Conservation (phyloP, 2,329 filamentous ascomycete genomes). For the Ciborinia camelliae region DNA sequence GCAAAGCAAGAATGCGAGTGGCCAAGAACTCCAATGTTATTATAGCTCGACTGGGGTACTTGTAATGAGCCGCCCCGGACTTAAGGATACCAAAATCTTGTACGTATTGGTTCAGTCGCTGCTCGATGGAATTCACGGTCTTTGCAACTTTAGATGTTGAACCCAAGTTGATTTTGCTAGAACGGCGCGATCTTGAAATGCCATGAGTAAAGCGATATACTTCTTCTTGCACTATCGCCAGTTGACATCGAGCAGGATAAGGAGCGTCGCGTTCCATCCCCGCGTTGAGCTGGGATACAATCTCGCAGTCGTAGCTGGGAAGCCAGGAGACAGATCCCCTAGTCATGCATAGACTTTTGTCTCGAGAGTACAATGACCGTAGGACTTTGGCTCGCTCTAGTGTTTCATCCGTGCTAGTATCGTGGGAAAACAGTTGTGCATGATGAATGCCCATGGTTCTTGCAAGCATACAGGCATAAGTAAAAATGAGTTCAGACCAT, state of each 20-base stretch:
- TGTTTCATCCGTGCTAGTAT: slow-evolving; percentile 3
- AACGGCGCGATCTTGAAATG: too few relatives aligned
- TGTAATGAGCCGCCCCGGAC: background rate
- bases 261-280: background rate
- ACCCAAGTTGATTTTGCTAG: too few relatives aligned
- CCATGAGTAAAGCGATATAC: background rate
- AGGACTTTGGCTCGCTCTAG: slow-evolving; percentile 18
- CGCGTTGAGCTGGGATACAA: background rate
- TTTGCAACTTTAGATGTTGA: too few relatives aligned
- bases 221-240: slow-evolving; percentile 6
- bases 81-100: background rate
- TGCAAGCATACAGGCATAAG: slow-evolving; percentile 18
- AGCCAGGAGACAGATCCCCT: slow-evolving; percentile 18
- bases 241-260: background rate
- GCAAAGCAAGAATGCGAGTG: slow-evolving; percentile 17
- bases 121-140: background rate
- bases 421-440: slow-evolving; percentile 14
- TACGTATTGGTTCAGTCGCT: background rate
- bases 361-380: slow-evolving; percentile 9
- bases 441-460: slow-evolving; percentile 15
- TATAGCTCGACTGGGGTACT: background rate
- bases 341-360: slow-evolving; percentile 19
- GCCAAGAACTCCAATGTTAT: slow-evolving; percentile 12
- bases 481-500: slow-evolving; percentile 18
- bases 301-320: slow-evolving; percentile 13